These are phyloP conservation scores for Adansonia grandidieri DNA, from an alignment of 441 rosid genomes.

Conservation along the genomic window DNA sequence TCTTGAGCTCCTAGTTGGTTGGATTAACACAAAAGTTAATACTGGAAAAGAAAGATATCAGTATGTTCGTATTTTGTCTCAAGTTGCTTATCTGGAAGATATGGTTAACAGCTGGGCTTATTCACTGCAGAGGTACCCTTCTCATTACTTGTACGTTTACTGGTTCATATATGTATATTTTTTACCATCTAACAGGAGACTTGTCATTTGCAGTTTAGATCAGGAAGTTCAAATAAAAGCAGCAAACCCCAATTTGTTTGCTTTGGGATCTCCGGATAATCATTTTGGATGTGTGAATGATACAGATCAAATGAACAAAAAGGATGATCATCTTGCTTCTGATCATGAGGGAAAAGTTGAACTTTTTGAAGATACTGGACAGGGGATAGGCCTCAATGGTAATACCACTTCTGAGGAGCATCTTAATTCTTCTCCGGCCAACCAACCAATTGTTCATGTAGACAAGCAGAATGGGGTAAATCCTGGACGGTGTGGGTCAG, in stretches of 20 bases:
- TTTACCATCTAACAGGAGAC: constrained; percentile 38
- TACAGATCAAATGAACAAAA: constrained; percentile 34
- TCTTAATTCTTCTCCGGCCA: constrained; percentile 35
- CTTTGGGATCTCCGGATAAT: constrained; percentile 40
- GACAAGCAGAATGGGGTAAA: constrained; percentile 38
- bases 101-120: constrained; percentile 89
- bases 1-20: constrained; percentile 83
- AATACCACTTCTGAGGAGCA: constrained; percentile 32
- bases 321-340: neutral
- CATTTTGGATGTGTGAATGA: constrained; percentile 24
- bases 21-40: constrained; percentile 71
- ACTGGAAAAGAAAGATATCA: constrained; percentile 86
- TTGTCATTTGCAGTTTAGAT: constrained; percentile 66
- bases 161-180: constrained; percentile 24
- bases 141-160: constrained; percentile 21
- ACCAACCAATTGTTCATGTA: constrained; percentile 33
- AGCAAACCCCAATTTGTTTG: constrained; percentile 39
- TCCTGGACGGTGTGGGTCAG: constrained; percentile 32
- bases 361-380: constrained; percentile 31
- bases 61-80: constrained; percentile 78
- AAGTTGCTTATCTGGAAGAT: constrained; percentile 94
- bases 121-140: constrained; percentile 75
- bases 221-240: constrained; percentile 48
- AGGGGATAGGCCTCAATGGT: constrained; percentile 26
- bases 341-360: constrained; percentile 23